Evolutionary conservation across 768 basidiomycete genomes (phyloP).

Genomic region (Xerocomellus chrysenteron): DNA sequence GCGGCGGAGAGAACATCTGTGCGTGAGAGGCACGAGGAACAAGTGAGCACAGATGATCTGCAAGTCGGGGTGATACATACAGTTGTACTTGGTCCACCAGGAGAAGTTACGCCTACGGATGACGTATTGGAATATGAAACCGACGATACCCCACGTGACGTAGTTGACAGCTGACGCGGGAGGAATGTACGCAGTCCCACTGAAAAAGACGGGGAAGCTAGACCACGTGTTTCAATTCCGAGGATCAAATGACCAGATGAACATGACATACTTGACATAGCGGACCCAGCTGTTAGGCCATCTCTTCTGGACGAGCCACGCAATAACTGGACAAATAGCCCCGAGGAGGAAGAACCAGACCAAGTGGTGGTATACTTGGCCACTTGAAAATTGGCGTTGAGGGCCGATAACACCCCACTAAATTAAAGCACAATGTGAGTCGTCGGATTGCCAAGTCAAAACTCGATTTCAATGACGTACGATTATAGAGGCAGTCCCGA

Average conservation of each 20-base stretch:
- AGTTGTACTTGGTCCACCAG: constrained; percentile 63
- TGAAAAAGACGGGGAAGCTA: constrained; percentile 53
- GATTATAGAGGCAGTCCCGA: constrained; percentile 49
- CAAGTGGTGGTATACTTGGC: constrained; percentile 62
- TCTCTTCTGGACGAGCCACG: constrained; percentile 52
- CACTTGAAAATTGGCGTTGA: constrained; percentile 65
- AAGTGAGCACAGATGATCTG: neutral
- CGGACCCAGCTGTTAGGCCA: constrained; percentile 66
- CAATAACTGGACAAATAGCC: constrained; percentile 54
- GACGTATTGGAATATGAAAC: constrained; percentile 65
- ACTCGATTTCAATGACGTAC: constrained; percentile 37
- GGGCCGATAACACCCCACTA: constrained; percentile 82
- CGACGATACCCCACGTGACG: constrained; percentile 65
- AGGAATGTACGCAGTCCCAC: constrained; percentile 59
- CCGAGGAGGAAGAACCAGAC: constrained; percentile 82
- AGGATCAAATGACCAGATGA: neutral
- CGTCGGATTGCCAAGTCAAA: neutral
- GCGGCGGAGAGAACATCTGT: constrained; percentile 67
- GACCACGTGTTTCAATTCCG: constrained; percentile 10
- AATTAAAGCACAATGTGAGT: neutral
- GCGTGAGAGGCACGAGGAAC: neutral
- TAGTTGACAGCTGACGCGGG: constrained; percentile 67
- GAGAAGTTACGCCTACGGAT: constrained; percentile 62
- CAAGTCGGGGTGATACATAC: constrained; percentile 23
- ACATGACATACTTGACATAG: constrained; percentile 57